These are phyloP conservation scores for Globisporangium acanthophoron DNA, from an alignment of 352 stramenopile species.

Conservation along the genomic window DNA sequence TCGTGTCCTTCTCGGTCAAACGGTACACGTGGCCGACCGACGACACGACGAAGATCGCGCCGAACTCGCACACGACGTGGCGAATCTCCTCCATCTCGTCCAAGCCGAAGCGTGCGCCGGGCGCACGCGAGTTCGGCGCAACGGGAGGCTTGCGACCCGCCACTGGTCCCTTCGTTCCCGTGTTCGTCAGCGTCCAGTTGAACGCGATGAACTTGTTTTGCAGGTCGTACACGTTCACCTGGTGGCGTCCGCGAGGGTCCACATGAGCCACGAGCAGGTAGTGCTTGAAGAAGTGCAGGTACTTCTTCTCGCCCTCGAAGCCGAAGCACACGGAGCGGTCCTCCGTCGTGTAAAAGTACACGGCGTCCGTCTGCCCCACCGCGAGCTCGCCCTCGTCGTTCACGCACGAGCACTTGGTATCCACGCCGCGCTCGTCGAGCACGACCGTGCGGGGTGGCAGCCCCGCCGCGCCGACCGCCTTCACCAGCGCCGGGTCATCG, in stretches of 20 bases:
- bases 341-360: slow-evolving; percentile 89
- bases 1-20: slow-evolving; percentile 93
- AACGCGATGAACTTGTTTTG: slow-evolving; percentile 92
- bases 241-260: slow-evolving; percentile 71
- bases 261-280: slow-evolving; percentile 82
- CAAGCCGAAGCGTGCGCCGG: slow-evolving; percentile 69
- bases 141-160: slow-evolving; percentile 18
- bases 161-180: slow-evolving; percentile 16
- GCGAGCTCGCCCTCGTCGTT: slow-evolving; percentile 84
- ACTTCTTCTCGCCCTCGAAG: slow-evolving; percentile 87
- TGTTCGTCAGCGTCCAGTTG: slow-evolving; percentile 84
- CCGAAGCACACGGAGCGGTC: slow-evolving; percentile 85
- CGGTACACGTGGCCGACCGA: slow-evolving; percentile 88
- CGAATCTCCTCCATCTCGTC: slow-evolving; percentile 87
- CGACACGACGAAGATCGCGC: slow-evolving; percentile 84
- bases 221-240: slow-evolving; percentile 90
- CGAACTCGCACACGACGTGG: slow-evolving; percentile 83
- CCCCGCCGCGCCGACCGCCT: slow-evolving; percentile 47
- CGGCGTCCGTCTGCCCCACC: slow-evolving; percentile 76
- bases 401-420: slow-evolving; percentile 75
- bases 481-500: slow-evolving; percentile 72
- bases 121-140: slow-evolving; percentile 25
- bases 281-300: slow-evolving; percentile 86
- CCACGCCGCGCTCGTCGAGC: slow-evolving; percentile 76
- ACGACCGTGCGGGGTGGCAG: slow-evolving; percentile 70